phyloP scores from a whole-genome alignment of 352 stramenopile genomes.

The Globisporangium mamillatum region DNA sequence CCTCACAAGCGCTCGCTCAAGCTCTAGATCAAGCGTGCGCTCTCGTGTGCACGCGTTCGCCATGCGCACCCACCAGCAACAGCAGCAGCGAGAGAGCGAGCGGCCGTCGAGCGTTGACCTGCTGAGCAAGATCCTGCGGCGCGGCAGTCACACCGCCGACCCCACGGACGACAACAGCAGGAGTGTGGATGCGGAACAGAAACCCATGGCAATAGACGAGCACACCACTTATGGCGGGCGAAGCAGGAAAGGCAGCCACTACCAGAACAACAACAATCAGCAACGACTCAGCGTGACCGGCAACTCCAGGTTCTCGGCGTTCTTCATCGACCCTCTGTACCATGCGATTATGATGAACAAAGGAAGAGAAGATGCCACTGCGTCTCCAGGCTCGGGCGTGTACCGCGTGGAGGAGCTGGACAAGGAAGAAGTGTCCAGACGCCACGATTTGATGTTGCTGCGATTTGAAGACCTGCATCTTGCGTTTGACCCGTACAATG shows the following conservation, averaged over 20 bases:
- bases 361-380: slow-evolving; percentile 10
- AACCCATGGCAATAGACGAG: neutral
- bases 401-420: neutral
- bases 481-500: slow-evolving; percentile 19
- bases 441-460: slow-evolving; percentile 12
- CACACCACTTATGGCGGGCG: neutral
- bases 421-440: slow-evolving; percentile 2
- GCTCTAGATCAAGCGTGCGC: neutral
- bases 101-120: slow-evolving; percentile 18
- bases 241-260: slow-evolving; percentile 8
- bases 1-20: neutral
- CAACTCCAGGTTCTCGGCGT: slow-evolving; percentile 18
- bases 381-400: neutral
- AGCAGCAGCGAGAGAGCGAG: slow-evolving; percentile 12
- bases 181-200: neutral
- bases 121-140: slow-evolving; percentile 25
- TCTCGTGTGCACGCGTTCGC: neutral
- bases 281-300: slow-evolving; percentile 13
- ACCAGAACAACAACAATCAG: slow-evolving; percentile 17
- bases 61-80: slow-evolving; percentile 18
- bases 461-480: slow-evolving; percentile 17
- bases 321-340: slow-evolving; percentile 22
- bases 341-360: slow-evolving; percentile 22
- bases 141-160: slow-evolving; percentile 16
- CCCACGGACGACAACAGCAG: slow-evolving; percentile 1